These are phyloP conservation scores for Meredithiella fracta DNA, from an alignment of 2,329 filamentous ascomycete genomes.

Conservation along the genomic window DNA sequence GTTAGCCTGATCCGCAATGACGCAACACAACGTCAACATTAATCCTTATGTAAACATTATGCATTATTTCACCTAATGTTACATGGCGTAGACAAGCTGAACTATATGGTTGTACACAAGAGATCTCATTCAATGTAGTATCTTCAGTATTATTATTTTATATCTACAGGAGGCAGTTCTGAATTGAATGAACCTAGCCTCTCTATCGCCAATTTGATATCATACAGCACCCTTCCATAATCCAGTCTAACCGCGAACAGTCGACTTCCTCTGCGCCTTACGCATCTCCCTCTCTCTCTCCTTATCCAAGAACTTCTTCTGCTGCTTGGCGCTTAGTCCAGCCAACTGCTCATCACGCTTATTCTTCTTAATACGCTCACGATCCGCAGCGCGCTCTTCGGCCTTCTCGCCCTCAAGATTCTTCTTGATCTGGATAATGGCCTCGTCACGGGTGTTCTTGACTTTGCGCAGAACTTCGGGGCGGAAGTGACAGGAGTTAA, in stretches of 20 bases:
- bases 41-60: too few species aligned
- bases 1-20: too few species aligned
- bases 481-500: conserved; percentile 64
- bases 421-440: conserved; percentile 64
- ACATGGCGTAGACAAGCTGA: not conserved
- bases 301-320: conserved; percentile 71
- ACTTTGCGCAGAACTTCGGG: conserved; percentile 80
- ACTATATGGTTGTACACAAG: not conserved
- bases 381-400: conserved; percentile 56
- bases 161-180: not conserved
- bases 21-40: too few species aligned
- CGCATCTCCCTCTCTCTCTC: conserved; percentile 59
- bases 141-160: not conserved
- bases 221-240: not conserved
- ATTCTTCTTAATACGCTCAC: conserved; percentile 66
- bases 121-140: too few species aligned
- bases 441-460: conserved; percentile 60
- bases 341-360: conserved; percentile 76
- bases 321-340: conserved; percentile 61
- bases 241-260: conserved; percentile 30
- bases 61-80: not conserved
- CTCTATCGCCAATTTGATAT: not conserved
- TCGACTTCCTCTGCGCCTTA: conserved; percentile 38
- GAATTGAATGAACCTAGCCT: not conserved
- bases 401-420: conserved; percentile 63